phyloP scores from a whole-genome alignment of 106 monocot genomes.

The Dendrobium nobile region DNA sequence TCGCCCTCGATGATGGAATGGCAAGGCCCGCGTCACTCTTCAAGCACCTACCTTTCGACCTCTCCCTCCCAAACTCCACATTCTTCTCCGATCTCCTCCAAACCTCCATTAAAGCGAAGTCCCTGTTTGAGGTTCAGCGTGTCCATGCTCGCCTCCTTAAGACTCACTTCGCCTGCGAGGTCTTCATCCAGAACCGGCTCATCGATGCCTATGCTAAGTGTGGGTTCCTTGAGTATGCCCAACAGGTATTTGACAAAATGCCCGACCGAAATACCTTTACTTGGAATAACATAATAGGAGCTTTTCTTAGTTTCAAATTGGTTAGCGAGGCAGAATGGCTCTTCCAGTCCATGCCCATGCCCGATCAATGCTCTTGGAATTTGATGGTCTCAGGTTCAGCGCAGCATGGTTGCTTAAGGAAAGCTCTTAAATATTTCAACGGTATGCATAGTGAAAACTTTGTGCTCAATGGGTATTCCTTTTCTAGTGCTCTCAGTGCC shows the following conservation, averaged over 20 bases:
- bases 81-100: constrained; percentile 49
- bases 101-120: constrained; percentile 34
- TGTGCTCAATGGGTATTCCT: constrained; percentile 34
- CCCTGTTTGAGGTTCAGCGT: constrained; percentile 17
- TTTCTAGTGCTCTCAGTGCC: constrained; percentile 55
- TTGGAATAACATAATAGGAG: constrained; percentile 47
- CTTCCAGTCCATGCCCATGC: constrained; percentile 39
- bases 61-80: constrained; percentile 28
- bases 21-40: background rate
- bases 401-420: constrained; percentile 39
- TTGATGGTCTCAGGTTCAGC: constrained; percentile 67
- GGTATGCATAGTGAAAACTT: constrained; percentile 50
- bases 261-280: constrained; percentile 43
- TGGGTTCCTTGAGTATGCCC: constrained; percentile 25
- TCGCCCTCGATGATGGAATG: constrained; percentile 27
- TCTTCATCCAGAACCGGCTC: constrained; percentile 72
- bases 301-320: constrained; percentile 19
- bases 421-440: constrained; percentile 30
- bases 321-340: constrained; percentile 24
- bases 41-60: constrained; percentile 6
- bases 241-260: constrained; percentile 50
- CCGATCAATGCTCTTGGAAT: constrained; percentile 81
- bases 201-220: constrained; percentile 54
- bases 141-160: constrained; percentile 53
- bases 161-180: constrained; percentile 42